Base-by-base conservation (phyloP, 352 stramenopile species). In the Phytophthora melonis region DNA sequence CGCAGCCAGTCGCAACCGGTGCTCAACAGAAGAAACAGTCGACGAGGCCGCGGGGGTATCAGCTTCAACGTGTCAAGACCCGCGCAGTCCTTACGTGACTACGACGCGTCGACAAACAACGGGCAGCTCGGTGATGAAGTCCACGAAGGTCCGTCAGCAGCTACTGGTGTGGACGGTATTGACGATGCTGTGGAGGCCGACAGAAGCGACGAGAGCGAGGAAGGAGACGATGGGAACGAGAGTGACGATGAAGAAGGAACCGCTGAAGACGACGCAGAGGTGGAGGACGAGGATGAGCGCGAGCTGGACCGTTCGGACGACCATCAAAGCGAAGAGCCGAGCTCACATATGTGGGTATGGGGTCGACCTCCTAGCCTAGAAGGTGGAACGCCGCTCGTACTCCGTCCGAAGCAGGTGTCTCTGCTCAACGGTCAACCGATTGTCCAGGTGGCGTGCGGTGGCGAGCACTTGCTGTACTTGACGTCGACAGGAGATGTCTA, bases 401-500 rank as follows among this genome's bases (percentile, higher is more conserved):
- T 96, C 25, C 86, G 87, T n/a, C 89, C 89, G 1, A 93, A 93
- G 58, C 68, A 81, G 16, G 77, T 91, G 14, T 66, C 82, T 32
- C 32, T 93, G 8, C 16, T 89, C 1, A 81, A 74, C 23, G 83
- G 84, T 0, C 89, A 94, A 75, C 75, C 79, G 14, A 84, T 96
- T 23, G 70, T 93, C 25, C 81, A 94, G 70, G 79, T 96, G 13
- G 87, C 89, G 7, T 96, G 87, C 60, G 89, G 89, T 45, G 89
- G 87, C 3, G 88, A 94, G 54, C 86, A 93, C 58, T 64, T 94
- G 52, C 70, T 96, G 1, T 96, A 93, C 59, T 64, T 96, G 16
- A 94, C 86, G 3, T 83, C 84, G 1, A 90, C 83, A 1, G 88
- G 88, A 10, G 88, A 95, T 52, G 86, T 95, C 30, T 95, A 95